Evolutionary conservation across 768 basidiomycete genomes (phyloP), one percentile per base, ranked within the genome.

Genomic region (Hemileccinum rubropunctum): DNA sequence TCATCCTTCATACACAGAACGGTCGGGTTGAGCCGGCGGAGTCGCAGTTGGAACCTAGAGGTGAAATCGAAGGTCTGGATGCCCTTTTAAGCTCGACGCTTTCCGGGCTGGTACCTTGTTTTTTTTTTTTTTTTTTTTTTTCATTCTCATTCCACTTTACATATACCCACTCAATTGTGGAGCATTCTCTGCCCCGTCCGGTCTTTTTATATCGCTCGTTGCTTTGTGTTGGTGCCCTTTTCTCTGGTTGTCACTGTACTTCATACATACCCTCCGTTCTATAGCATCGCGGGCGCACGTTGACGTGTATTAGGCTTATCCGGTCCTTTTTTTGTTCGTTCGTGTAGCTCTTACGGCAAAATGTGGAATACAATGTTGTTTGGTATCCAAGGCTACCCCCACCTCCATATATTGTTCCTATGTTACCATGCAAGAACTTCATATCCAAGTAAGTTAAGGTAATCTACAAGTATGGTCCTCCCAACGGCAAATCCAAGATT

Each of bases 11-110:
- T 35, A 12, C 57, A 53, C 48, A 50, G 21, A 27, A 9, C 50
- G 4, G 1, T 36, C 12, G 45, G 39, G 9, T 52, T 51, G 47
- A 35, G 41, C 33, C 60, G 54, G 18, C 63, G 46, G 32, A 52
- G 48, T 18, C 58, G 57, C 21, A n/a, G 6, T 1, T 38, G 46
- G 33, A 14, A 48, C 38, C 21, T 27, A 1, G 35, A 46, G 23
- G 52, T 14, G 21, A 54, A 48, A 39, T 44, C 27, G 3, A 50
- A 58, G 41, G 1, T 62, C 50, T 57, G 56, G 60, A 51, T 52
- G 0, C 52, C 52, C 2, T 13, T 64, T 10, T 58, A 36, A 56
- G 14, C 35, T 33, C 14, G 23, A 38, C 17, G n/a, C n/a, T 41
- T 35, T 7, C 18, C 10, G 5, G 34, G 18, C 46, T 15, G 35